These are phyloP conservation scores for Chytriomyces sp. DNA, from an alignment of 192 early-diverging fungal species.

Conservation along the genomic window DNA sequence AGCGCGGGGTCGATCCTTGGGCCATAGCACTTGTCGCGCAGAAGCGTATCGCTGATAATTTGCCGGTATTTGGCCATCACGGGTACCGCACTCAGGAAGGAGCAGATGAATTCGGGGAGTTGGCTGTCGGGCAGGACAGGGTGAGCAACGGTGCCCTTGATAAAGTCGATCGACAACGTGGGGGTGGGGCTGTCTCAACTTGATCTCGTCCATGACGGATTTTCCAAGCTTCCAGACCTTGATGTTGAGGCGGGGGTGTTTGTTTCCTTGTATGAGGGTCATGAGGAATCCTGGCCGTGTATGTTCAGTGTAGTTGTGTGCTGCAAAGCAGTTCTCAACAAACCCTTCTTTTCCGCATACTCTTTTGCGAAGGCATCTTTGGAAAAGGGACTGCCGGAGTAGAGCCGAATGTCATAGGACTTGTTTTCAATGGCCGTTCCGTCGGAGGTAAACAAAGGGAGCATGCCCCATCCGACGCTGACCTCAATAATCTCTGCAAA, in stretches of 20 bases:
- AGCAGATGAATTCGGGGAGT: constrained; percentile 46
- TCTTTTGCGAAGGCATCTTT: constrained; percentile 33
- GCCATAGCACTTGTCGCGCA: constrained; percentile 23
- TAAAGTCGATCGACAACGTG: background rate
- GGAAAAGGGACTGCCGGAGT: constrained; percentile 51
- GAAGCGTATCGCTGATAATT: constrained; percentile 41
- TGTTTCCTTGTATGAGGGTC: constrained; percentile 32
- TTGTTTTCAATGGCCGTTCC: constrained; percentile 52
- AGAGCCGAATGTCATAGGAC: constrained; percentile 50
- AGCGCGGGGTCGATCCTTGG: constrained; percentile 39
- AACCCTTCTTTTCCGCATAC: constrained; percentile 35
- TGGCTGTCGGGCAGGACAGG: constrained; percentile 35
- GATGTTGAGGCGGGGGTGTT: constrained; percentile 44
- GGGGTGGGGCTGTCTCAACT: no score
- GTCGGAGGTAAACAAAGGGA: constrained; percentile 51
- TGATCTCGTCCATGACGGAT: constrained; percentile 38
- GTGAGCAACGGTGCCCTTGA: background rate
- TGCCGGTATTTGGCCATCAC: constrained; percentile 49
- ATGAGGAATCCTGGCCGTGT: constrained; percentile 29
- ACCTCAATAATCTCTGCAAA: constrained; percentile 36
- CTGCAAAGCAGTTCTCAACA: background rate
- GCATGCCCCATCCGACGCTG: constrained; percentile 53
- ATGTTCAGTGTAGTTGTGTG: background rate
- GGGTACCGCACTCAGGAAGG: constrained; percentile 37
- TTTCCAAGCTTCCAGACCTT: constrained; percentile 51